Evolutionary conservation across 305 asterid genomes (phyloP), one percentile per base, ranked within the genome.

Genomic region (Withania somnifera): DNA sequence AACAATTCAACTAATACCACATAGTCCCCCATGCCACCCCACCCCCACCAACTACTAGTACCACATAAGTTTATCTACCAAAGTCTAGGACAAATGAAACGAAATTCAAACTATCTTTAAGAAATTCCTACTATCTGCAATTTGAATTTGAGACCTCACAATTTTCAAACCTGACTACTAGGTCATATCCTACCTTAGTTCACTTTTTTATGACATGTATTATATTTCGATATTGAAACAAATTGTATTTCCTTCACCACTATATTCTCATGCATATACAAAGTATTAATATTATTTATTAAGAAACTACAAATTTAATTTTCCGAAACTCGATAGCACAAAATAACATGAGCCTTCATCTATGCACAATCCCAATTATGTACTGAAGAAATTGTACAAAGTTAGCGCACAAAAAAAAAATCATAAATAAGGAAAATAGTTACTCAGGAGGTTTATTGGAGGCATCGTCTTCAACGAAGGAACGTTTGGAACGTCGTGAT

Each of bases 361-460:
- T 22, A 0, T 42, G 20, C 42, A 45, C 8, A 73, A 47, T 45
- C 79, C 40, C 40, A 73, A 14, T 22, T 6, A 45, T 45, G 10
- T 47, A 22, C 58, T 6, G 13, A 73, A 73, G 10, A 15, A 73
- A 1, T 36, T 36, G 40, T 4, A 36, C 40, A 36, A 36, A 36
- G 40, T 36, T 67, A 58, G 60, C 26, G 79, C 79, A 73, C 60
- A 42, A 45, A 7, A 42, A 24, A 30, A 3, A 63, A 34, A 34
- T 3, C 38, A 34, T 1, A 64, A 17, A 32, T 0, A 50, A 11
- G 61, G 34, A 40, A 40, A 38, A 26, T 7, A 79, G 76, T 80
- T 80, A 80, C 83, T 26, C 52, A 14, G 83, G 75, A 52, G 83
- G 4, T 47, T 80, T 80, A n/a, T 30, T 36, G 24, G 83, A 80